Percentiles rank a stretch among this genome's conserved stretches.
Conservation (phyloP, 768 basidiomycete species). For the Coprinopsis marcescibilis region DNA sequence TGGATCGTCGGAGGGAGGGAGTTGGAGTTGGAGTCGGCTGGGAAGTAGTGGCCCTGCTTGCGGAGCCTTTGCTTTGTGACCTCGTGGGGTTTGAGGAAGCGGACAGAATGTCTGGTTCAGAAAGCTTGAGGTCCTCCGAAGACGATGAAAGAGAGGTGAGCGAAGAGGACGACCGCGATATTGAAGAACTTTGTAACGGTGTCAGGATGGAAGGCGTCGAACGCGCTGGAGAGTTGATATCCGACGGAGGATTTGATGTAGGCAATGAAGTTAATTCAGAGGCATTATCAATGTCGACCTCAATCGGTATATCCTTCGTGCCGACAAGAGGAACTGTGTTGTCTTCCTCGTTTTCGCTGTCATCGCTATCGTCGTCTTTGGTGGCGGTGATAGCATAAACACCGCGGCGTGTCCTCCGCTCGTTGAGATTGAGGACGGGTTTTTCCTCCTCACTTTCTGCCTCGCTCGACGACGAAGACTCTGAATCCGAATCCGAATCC, state of each 20-base stretch:
- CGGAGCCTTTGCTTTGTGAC: constrained; percentile 37
- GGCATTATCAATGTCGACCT: constrained; percentile 48
- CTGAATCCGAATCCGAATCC: constrained; percentile 44
- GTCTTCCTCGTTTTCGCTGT: constrained; percentile 53
- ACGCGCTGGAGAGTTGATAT: constrained; percentile 23
- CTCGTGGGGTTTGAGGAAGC: constrained; percentile 56
- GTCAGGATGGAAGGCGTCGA: constrained; percentile 24
- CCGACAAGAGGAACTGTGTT: constrained; percentile 39
- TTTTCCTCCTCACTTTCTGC: constrained; percentile 38
- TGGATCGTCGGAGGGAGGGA: constrained; percentile 23
- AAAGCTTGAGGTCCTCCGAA: constrained; percentile 20
- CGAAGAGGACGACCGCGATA: constrained; percentile 33
- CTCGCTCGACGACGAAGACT: constrained; percentile 34
- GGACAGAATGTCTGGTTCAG: constrained; percentile 27
- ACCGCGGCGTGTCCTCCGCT: constrained; percentile 74
- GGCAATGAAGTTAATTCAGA: constrained; percentile 41
- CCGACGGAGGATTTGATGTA: constrained; percentile 29
- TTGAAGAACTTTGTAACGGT: no score
- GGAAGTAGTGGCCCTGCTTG: constrained; percentile 16
- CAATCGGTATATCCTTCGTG: constrained; percentile 39
- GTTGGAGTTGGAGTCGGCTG: constrained; percentile 21
- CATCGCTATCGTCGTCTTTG: constrained; percentile 55
- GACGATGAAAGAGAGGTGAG: constrained; percentile 37
- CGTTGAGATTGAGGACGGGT: constrained; percentile 57
- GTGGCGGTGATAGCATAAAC: constrained; percentile 69